Evolutionary conservation across 2,329 filamentous ascomycete genomes (phyloP), one percentile per base, ranked within the genome.

Genomic region (Colletotrichum sp.): DNA sequence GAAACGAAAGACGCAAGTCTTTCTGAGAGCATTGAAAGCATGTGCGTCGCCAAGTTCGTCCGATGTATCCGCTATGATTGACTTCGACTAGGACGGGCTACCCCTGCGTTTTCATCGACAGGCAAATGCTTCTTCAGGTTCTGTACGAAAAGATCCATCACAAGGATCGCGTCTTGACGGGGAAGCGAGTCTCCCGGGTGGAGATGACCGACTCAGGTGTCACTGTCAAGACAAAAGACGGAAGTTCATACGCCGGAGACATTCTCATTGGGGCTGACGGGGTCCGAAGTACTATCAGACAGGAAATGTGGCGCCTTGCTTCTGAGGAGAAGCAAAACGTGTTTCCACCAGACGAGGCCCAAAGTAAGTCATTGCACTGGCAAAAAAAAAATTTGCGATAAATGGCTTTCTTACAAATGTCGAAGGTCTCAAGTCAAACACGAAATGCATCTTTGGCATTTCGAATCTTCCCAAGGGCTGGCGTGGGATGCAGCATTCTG

Each of bases 241-340:
- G 85, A 9, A 62, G 74, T 7, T 30, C 66, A 0, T 82, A 82
- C 62, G 39, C 72, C 2, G 86, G 84, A 1, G 80, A 82, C 27
- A 77, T 86, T 85, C 48, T 75, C 85, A 78, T 87, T 0, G 85
- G 86, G 0, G 82, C 83, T 1, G 86, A 87, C 55, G 86, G 86
- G 1, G 80, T 87, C 18, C 80, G 85, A 70, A 87, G 86, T 76
- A 76, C 68, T 0, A 80, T 85, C 2, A 78, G 86, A 4, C 60
- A 76, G 8, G 81, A 85, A 32, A 82, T 82, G 80, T 70, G 62
- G 28, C 77, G 79, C 8, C 70, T 79, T 4, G 80, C 58, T 34
- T 18, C 58, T 0, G 16, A 61, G 4, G 58, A 61, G 28, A 61
- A 32, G 27, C 58, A n/a, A 9, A 32, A 30, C 5, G 58, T 32